Base-by-base conservation (phyloP, 2,329 filamentous ascomycete genomes). In the Aureobasidium namibiae region DNA sequence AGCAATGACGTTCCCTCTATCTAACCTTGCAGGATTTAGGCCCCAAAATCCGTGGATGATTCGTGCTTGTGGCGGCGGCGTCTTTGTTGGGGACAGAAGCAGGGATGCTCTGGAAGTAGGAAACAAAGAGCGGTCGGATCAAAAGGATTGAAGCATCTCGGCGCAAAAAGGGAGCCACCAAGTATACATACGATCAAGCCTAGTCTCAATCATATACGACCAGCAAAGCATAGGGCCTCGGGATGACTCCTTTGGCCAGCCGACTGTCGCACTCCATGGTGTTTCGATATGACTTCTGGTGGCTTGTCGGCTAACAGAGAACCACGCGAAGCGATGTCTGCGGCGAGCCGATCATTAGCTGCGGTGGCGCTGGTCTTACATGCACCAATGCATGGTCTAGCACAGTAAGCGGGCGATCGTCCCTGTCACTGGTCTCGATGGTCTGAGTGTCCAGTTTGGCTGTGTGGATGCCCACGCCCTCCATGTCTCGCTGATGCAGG, bases 321-420 rank as follows among this genome's bases (percentile, higher is more conserved):
- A 21, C 18, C 39, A 42, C 29, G 52, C 52, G 52, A 42, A 56
- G 52, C 52, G 52, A 56, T 24, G 52, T 23, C 26, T 41, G 52
- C 52, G 18, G 24, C 13, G 52, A 34, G 29, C 52, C 52, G 52
- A 54, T 38, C 50, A 33, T 33, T 8, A 42, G 26, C 50, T 42
- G 50, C 26, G 13, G 39, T 56, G 52, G 52, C 52, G 52, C 26
- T 24, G 31, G 31, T 9, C 24, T 18, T 56, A 16, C 38, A 58
- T 24, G 36, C 33, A 41, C 44, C 54, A 58, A 58, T 58, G 54
- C 54, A 58, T 33, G 44, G 3, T 33, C 54, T 58, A 58, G 36
- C 21, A 49, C 11, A 8, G 13, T 18, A 49, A 49, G 54, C 24
- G 54, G 52, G 14, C 44, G 54, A 58, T 58, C 54, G 38, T 45